Conservation (phyloP, 768 basidiomycete genomes). For the Arthromyces matolae region DNA sequence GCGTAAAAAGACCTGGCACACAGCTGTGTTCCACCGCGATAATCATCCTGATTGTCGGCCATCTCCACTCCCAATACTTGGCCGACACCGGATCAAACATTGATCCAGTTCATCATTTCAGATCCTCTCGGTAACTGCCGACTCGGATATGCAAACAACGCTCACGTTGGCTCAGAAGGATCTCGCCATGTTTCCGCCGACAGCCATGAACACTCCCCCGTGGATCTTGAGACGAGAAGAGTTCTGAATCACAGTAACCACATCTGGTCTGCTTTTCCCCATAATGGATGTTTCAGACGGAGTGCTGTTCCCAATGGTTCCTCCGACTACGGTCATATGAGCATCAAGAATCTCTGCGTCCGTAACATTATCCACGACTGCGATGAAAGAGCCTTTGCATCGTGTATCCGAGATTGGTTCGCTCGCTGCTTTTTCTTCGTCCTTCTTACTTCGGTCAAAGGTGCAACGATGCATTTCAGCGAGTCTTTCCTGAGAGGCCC, state of each 20-base stretch:
- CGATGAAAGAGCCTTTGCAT: neutral
- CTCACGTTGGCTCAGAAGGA: too few species aligned
- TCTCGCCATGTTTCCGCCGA: neutral
- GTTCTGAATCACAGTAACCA: neutral
- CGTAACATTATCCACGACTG: neutral
- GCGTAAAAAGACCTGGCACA: too few species aligned
- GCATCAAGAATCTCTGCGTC: neutral
- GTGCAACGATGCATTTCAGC: neutral
- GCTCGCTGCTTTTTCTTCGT: too few species aligned
- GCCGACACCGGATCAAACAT: too few species aligned
- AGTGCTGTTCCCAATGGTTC: neutral
- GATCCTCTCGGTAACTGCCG: too few species aligned
- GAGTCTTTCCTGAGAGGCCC: neutral
- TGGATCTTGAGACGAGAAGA: neutral
- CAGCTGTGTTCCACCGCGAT: too few species aligned
- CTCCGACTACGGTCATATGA: neutral
- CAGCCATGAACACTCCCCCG: neutral
- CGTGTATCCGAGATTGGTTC: too few species aligned
- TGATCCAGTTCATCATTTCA: too few species aligned
- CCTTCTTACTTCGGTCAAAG: too few species aligned
- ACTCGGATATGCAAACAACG: too few species aligned
- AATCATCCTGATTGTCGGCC: too few species aligned
- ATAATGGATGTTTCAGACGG: neutral
- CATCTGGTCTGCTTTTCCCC: neutral
- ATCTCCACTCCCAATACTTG: too few species aligned